Percentiles rank a stretch among this genome's conserved stretches.
Evolutionary conservation across 306 rosid genomes (phyloP).

Genomic region (Malus orientalis): DNA sequence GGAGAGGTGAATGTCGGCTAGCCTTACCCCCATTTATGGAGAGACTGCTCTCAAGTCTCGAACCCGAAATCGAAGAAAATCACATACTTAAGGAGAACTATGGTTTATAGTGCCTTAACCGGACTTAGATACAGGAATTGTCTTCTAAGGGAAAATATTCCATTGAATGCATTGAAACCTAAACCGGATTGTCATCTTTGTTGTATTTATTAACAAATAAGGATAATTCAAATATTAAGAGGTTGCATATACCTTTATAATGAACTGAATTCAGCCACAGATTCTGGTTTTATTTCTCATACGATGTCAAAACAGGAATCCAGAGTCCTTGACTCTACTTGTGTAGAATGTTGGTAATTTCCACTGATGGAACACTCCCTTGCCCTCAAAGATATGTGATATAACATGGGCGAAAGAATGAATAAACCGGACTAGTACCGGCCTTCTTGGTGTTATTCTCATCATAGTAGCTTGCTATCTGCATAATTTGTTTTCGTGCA

Average conservation of each 20-base stretch:
- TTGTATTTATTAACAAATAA: background rate
- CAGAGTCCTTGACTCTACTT: background rate
- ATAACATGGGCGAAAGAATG: background rate
- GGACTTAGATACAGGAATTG: no score
- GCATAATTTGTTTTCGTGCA: background rate
- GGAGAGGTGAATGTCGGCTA: no score
- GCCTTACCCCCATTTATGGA: no score
- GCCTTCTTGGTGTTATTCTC: background rate
- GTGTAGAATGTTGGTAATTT: background rate
- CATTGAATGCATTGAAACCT: no score
- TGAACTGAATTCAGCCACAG: background rate
- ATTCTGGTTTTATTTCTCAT: background rate
- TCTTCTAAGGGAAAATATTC: background rate
- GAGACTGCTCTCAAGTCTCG: no score
- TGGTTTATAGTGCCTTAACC: no score
- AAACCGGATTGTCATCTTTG: no score
- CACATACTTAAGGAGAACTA: no score
- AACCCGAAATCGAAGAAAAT: no score
- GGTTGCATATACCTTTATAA: background rate
- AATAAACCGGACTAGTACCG: background rate
- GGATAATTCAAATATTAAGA: background rate
- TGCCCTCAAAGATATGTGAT: background rate
- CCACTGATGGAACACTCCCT: background rate
- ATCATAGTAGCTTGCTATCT: background rate
- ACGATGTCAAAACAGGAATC: background rate